phyloP scores from a whole-genome alignment of 2,329 filamentous ascomycete species.

The Talaromyces sp. region DNA sequence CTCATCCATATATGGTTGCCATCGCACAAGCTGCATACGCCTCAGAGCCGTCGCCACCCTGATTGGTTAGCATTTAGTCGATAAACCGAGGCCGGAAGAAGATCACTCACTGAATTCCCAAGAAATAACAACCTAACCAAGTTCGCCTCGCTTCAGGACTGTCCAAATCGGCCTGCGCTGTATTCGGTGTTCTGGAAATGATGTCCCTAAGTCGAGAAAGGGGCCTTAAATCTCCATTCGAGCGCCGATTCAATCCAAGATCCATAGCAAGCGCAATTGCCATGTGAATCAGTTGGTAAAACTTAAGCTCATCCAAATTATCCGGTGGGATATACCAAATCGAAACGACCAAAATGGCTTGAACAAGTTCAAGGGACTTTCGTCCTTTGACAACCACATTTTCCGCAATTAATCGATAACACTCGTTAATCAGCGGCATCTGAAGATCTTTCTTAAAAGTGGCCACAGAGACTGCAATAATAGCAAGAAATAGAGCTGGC shows the following conservation, averaged over 20 bases:
- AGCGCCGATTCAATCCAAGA: conserved; percentile 70
- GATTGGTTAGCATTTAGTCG: background rate
- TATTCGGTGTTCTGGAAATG: conserved; percentile 37
- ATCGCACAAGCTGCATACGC: conserved; percentile 61
- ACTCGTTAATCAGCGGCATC: conserved; percentile 65
- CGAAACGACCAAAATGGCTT: conserved; percentile 73
- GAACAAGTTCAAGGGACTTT: conserved; percentile 81
- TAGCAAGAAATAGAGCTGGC: conserved; percentile 62
- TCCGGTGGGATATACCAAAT: conserved; percentile 86
- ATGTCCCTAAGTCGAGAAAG: conserved; percentile 43
- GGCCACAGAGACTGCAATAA: conserved; percentile 58
- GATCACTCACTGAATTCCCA: conserved; percentile 56
- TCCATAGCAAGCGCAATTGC: conserved; percentile 82
- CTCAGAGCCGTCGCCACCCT: conserved; percentile 63
- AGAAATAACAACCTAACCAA: conserved; percentile 64
- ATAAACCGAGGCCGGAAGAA: background rate
- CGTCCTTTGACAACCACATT: conserved; percentile 73
- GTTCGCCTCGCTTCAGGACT: conserved; percentile 60
- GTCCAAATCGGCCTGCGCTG: conserved; percentile 48
- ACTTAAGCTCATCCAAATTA: conserved; percentile 82
- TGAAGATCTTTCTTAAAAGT: conserved; percentile 60
- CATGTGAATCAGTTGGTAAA: conserved; percentile 83
- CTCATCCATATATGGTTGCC: conserved; percentile 66
- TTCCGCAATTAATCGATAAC: conserved; percentile 74
- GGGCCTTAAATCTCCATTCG: conserved; percentile 38